Conservation (phyloP, 2,329 filamentous ascomycete species). For the Fusarium sp. region DNA sequence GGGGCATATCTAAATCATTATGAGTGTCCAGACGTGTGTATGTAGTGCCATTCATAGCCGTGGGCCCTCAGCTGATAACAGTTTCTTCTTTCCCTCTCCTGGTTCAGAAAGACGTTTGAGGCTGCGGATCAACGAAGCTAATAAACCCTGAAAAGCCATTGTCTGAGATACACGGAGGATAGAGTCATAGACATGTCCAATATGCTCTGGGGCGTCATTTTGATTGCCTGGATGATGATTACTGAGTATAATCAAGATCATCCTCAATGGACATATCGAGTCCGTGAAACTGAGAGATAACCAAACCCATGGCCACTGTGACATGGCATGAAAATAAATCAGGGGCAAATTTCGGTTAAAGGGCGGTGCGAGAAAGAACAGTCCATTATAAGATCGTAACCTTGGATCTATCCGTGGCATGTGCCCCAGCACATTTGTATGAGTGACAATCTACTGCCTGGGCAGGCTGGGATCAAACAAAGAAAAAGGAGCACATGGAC, state of each 20-base stretch:
- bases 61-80: not conserved
- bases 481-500: not conserved
- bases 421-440: slow-evolving; percentile 6
- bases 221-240: slow-evolving; percentile 11
- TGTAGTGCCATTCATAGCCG: not conserved
- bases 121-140: not conserved
- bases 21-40: not conserved
- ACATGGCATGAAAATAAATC: slow-evolving; percentile 12
- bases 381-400: slow-evolving; percentile 7
- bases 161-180: not conserved
- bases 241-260: slow-evolving; percentile 1
- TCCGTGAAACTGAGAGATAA: slow-evolving; percentile 16
- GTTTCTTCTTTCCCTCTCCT: not conserved
- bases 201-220: not conserved
- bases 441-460: slow-evolving; percentile 11
- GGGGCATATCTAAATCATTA: not conserved
- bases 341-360: slow-evolving; percentile 23
- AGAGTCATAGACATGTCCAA: not conserved
- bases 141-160: slow-evolving; percentile 4
- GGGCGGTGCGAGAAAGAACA: slow-evolving; percentile 11
- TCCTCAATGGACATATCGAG: slow-evolving; percentile 1
- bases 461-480: not conserved
- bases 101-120: not conserved
- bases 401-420: slow-evolving; percentile 32
- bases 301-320: slow-evolving; percentile 9